Conservation (phyloP, 768 basidiomycete genomes). For the Gautieria morchelliformis region DNA sequence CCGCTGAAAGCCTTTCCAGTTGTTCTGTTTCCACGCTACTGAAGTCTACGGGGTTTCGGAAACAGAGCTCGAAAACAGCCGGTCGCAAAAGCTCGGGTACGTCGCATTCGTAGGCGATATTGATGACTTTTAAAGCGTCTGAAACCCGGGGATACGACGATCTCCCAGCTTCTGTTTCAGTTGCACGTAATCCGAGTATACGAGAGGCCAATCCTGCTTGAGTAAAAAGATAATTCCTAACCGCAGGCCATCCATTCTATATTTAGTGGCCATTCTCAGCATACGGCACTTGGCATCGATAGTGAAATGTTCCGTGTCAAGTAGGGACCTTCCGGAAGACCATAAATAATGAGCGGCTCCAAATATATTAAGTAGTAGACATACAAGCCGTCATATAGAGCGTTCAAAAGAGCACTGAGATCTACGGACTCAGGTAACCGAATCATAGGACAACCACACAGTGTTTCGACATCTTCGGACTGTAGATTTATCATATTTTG, state of each 20-base stretch:
- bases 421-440: conserved; percentile 7
- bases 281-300: neutral
- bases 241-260: conserved; percentile 8
- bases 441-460: conserved; percentile 22
- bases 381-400: neutral
- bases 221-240: conserved; percentile 8
- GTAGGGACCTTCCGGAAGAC: no score
- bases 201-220: conserved; percentile 52
- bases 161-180: neutral
- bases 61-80: conserved; percentile 40
- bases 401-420: conserved; percentile 6
- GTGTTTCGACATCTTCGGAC: conserved; percentile 19
- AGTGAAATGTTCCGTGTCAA: no score
- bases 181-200: conserved; percentile 27
- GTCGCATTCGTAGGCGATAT: conserved; percentile 35
- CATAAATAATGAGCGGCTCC: neutral
- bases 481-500: conserved; percentile 28
- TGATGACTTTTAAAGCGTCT: conserved; percentile 56
- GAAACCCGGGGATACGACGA: conserved; percentile 1
- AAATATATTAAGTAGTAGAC: neutral
- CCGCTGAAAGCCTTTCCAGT: no score
- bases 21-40: no score
- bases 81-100: conserved; percentile 36
- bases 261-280: conserved; percentile 10
- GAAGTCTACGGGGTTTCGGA: conserved; percentile 2